Base-by-base conservation (phyloP, 2,329 filamentous ascomycete genomes). In the Coleophoma crateriformis region DNA sequence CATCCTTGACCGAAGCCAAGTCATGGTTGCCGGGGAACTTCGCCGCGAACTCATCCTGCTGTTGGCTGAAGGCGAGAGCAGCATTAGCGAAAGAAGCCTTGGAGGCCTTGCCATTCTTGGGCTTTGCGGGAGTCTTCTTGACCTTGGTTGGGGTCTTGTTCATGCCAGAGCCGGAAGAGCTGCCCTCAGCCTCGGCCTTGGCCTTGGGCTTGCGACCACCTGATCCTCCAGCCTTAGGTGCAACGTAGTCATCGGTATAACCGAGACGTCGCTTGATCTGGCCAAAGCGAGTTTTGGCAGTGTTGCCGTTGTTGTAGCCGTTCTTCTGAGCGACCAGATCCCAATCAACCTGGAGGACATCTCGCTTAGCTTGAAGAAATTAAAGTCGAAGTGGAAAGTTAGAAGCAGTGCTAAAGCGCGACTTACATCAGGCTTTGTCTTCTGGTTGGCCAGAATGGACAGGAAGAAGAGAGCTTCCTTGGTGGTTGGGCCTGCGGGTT, bases 241-340 rank as follows among this genome's bases (percentile, higher is more conserved):
- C 15, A 7, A 6, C 7, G 12, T 19, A 45, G 13, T 49, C 42
- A 11, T 47, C 48, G 10, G 11, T 43, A 19, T 33, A 46, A 3
- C 69, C 69, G 1, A 73, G 64, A 62, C 76, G 75, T 42, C 67
- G 64, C 61, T 73, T 77, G 52, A 79, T 70, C 51, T 79, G 74
- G 3, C 72, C 68, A 50, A 73, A 79, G 42, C 76, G 73, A 37
- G 71, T 68, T 67, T 74, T 50, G 37, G 76, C 76, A 3, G 71
- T 69, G 8, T 65, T 64, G 0, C 65, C 71, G 35, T 69, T 76
- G 52, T 75, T 75, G 66, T 75, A 73, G 8, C 67, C 65, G 12
- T 65, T 60, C 12, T 71, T 68, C 0, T 46, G 32, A 1, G 76
- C 75, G 3, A 79, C 71, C 4, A 57, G 61, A 0, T 68, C 61